These are phyloP conservation scores for Cordyceps cateniannulata DNA, from an alignment of 2,329 filamentous ascomycete species.

Conservation along the genomic window DNA sequence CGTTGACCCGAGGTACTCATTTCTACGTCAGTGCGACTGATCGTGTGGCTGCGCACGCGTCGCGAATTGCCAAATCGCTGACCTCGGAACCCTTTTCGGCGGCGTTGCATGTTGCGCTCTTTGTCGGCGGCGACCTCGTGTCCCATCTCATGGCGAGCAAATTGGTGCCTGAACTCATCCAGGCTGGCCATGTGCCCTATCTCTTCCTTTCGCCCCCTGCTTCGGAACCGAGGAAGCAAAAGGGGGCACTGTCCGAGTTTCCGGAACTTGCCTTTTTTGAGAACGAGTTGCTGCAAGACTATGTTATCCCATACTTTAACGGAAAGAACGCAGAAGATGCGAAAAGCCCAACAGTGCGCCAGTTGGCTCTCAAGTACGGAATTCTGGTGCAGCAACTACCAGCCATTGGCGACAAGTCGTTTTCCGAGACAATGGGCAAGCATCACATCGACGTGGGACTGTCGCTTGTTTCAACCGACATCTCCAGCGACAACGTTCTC, in stretches of 20 bases:
- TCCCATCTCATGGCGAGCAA: constrained; percentile 10
- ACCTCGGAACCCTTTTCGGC: background rate
- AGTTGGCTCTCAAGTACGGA: constrained; percentile 9
- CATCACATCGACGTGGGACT: constrained; percentile 9
- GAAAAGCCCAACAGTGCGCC: background rate
- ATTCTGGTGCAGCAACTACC: constrained; percentile 7
- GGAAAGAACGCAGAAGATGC: background rate
- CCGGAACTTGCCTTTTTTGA: constrained; percentile 9
- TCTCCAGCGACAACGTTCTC: background rate
- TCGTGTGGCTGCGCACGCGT: constrained; percentile 10
- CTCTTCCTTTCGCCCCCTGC: background rate
- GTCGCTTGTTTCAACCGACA: background rate
- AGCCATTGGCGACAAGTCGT: background rate
- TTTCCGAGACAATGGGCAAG: background rate
- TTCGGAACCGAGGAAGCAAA: background rate
- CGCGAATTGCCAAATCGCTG: constrained; percentile 7
- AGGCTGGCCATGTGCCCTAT: constrained; percentile 7
- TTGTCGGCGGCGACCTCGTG: background rate
- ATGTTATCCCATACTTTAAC: constrained; percentile 9
- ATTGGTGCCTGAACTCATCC: constrained; percentile 3
- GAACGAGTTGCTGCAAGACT: constrained; percentile 1
- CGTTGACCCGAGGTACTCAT: constrained; percentile 7
- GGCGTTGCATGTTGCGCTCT: constrained; percentile 1
- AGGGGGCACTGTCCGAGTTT: background rate
- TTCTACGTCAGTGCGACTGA: constrained; percentile 12